A percentile compares a stretch with the other conserved stretches of the same genome.
phyloP scores from a whole-genome alignment of 345 rosid genomes.

The Boechera divaricarpa region DNA sequence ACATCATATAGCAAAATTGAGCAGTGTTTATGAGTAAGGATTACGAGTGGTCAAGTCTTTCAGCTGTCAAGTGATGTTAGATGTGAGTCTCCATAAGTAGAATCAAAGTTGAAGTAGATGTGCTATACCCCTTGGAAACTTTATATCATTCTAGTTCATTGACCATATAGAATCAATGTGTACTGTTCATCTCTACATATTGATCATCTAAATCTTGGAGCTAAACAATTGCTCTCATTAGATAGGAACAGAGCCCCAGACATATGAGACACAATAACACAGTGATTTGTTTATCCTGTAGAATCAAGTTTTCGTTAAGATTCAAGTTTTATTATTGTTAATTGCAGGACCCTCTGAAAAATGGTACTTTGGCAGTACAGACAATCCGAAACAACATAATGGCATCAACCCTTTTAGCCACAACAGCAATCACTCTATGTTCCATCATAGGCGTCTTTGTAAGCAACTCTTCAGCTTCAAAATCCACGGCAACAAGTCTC shows the following conservation, averaged over 20 bases:
- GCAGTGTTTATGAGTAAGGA: conserved; percentile 8
- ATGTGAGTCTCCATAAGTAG: conserved; percentile 3
- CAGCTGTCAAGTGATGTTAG: conserved; percentile 10
- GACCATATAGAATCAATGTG: too few species aligned
- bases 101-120: background rate
- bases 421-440: conserved; percentile 89
- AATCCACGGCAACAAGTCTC: conserved; percentile 48
- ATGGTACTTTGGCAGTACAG: conserved; percentile 85
- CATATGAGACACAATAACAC: too few species aligned
- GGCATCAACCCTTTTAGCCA: conserved; percentile 96
- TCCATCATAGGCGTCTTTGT: conserved; percentile 84
- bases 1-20: conserved; percentile 9
- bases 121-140: too few species aligned
- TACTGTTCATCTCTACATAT: too few species aligned
- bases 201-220: too few species aligned
- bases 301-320: too few species aligned
- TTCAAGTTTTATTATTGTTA: background rate
- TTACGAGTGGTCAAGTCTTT: background rate
- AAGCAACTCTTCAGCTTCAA: conserved; percentile 68
- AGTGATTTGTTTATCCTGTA: too few species aligned
- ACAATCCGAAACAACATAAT: conserved; percentile 94
- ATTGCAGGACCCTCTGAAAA: conserved; percentile 84
- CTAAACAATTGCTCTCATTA: too few species aligned
- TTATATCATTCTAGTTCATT: too few species aligned
- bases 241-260: too few species aligned